Percentiles rank a stretch among this genome's conserved stretches.
Conservation (phyloP, 1,284 basidiomycete genomes). For the Puccinia coronata region DNA sequence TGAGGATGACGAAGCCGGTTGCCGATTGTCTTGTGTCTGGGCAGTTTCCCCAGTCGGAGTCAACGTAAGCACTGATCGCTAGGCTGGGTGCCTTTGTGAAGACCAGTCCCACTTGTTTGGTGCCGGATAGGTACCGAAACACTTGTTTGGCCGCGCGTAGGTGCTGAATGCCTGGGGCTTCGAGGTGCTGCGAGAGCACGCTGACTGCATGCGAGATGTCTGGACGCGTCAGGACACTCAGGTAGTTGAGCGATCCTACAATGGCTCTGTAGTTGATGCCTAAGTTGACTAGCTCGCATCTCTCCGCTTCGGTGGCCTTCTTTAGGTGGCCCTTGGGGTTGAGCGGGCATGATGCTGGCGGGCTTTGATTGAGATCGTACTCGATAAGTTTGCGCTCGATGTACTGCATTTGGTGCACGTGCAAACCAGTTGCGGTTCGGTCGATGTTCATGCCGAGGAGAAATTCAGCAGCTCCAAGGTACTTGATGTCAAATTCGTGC, state of each 20-base stretch:
- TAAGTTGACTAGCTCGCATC: background rate
- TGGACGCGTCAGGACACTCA: background rate
- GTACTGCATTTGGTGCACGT: background rate
- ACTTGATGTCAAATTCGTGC: constrained; percentile 5
- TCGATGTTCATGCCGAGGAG: background rate
- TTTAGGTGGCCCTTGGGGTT: constrained; percentile 68
- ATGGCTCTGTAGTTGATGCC: background rate
- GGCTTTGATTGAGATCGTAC: background rate
- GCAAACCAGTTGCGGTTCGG: background rate
- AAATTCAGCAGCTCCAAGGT: constrained; percentile 2
- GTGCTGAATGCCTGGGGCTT: background rate
- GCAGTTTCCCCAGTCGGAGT: constrained; percentile 18
- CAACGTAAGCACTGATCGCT: background rate
- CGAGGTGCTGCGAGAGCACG: constrained; percentile 1
- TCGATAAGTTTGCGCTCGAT: background rate
- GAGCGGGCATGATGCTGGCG: background rate
- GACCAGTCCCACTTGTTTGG: background rate
- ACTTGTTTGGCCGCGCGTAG: background rate
- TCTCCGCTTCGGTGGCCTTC: background rate
- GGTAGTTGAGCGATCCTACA: background rate
- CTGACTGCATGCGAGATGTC: background rate
- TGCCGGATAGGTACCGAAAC: background rate
- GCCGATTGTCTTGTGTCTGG: constrained; percentile 2
- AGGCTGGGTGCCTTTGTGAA: background rate
- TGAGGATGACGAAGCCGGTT: background rate